Percentiles rank a stretch among this genome's conserved stretches.
These are phyloP conservation scores for Starmerella khaoyaiensis DNA, from an alignment of 805 yeast genomes.

Conservation along the genomic window DNA sequence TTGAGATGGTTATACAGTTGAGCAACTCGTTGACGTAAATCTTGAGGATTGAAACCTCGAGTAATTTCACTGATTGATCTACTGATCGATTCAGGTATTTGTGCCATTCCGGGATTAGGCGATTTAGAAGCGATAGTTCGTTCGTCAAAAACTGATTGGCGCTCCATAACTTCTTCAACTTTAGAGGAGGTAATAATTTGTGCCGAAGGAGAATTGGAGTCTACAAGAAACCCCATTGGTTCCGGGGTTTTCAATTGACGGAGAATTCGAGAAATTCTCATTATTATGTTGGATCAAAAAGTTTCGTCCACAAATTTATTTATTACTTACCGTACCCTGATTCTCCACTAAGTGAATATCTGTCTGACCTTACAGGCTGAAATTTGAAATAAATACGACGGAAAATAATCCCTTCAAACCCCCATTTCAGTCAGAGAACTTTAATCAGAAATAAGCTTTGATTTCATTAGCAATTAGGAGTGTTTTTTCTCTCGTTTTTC, in stretches of 20 bases:
- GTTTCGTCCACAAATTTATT: too few species aligned
- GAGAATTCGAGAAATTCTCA: constrained; percentile 1
- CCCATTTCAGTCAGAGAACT: too few species aligned
- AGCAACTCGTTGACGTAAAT: constrained; percentile 50
- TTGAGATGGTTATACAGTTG: constrained; percentile 39
- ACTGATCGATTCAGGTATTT: constrained; percentile 45
- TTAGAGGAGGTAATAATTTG: constrained; percentile 1
- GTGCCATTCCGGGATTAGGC: constrained; percentile 37
- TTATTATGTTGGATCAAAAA: neutral
- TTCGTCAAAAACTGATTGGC: neutral
- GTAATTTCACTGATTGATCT: constrained; percentile 53
- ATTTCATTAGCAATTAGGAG: too few species aligned
- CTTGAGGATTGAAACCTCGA: constrained; percentile 47
- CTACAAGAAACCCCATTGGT: constrained; percentile 5
- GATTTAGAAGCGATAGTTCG: constrained; percentile 40
- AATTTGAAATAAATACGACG: too few species aligned
- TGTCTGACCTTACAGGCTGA: too few species aligned
- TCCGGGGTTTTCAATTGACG: constrained; percentile 4
- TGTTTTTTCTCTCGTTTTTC: too few species aligned
- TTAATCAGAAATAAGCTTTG: too few species aligned
- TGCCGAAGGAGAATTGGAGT: neutral
- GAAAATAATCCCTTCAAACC: too few species aligned
- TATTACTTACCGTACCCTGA: too few species aligned
- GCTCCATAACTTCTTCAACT: neutral
- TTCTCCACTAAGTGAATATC: too few species aligned